Conservation (phyloP, 129 eudicot species). For the Centrapalus pauciflorus region DNA sequence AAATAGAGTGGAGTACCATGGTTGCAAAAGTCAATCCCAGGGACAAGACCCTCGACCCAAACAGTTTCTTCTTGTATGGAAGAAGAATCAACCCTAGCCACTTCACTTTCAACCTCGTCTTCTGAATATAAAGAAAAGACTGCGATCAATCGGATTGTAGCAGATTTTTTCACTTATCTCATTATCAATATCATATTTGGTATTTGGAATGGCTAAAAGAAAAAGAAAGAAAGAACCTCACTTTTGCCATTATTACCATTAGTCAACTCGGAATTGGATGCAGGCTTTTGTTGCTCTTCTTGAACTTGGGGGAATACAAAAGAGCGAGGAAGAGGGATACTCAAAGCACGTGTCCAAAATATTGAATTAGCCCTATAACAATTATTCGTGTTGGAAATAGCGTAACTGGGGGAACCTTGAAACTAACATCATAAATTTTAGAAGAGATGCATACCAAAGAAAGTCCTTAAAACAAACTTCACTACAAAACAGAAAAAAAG, state of each 20-base stretch:
- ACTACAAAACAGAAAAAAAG: constrained; percentile 38
- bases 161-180: background rate
- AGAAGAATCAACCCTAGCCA: constrained; percentile 26
- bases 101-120: constrained; percentile 24
- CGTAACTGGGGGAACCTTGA: background rate
- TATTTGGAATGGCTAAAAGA: background rate
- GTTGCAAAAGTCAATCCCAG: constrained; percentile 98
- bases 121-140: constrained; percentile 29
- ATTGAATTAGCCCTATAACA: constrained; percentile 85
- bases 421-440: background rate
- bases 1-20: constrained; percentile 53
- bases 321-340: constrained; percentile 78
- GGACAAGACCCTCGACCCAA: constrained; percentile 97
- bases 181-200: background rate
- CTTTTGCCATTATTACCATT: constrained; percentile 34
- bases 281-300: constrained; percentile 35
- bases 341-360: constrained; percentile 98
- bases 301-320: constrained; percentile 51
- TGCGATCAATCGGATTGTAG: background rate
- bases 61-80: constrained; percentile 48
- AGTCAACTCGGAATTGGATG: constrained; percentile 15
- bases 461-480: constrained; percentile 80
- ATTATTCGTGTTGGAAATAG: background rate
- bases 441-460: constrained; percentile 61
- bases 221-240: constrained; percentile 13